phyloP scores from a whole-genome alignment of 2,329 filamentous ascomycete genomes.

The Ambrosiella xylebori region DNA sequence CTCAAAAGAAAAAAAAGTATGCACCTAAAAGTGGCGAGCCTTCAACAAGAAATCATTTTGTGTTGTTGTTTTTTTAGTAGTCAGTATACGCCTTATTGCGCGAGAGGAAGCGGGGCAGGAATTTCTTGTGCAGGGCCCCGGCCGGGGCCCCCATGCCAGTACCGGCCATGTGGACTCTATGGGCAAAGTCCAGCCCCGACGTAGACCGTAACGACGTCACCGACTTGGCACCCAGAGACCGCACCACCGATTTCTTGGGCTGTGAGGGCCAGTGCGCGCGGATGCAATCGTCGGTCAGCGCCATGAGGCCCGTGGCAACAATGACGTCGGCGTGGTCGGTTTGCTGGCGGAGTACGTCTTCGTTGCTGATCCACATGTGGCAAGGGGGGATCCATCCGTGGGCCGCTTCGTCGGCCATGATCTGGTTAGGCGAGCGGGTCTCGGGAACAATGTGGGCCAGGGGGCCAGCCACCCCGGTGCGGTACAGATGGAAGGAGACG shows the following conservation, averaged over 20 bases:
- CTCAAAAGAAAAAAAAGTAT: neutral
- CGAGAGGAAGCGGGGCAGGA: constrained; percentile 16
- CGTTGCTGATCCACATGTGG: constrained; percentile 77
- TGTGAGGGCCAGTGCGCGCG: constrained; percentile 44
- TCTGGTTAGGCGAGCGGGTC: constrained; percentile 52
- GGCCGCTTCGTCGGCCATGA: constrained; percentile 52
- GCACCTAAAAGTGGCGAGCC: too few relatives aligned
- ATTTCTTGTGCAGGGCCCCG: constrained; percentile 15
- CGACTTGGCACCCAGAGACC: neutral
- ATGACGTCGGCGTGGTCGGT: constrained; percentile 81
- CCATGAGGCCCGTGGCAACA: constrained; percentile 73
- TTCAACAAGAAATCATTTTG: too few relatives aligned
- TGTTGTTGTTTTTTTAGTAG: neutral
- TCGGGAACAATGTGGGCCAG: constrained; percentile 79
- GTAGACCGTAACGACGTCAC: neutral
- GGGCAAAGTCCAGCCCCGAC: neutral
- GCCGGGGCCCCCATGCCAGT: neutral
- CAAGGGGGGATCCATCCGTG: constrained; percentile 85
- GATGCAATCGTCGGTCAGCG: constrained; percentile 83
- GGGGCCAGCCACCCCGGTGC: constrained; percentile 41
- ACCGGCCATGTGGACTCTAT: neutral
- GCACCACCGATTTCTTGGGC: neutral
- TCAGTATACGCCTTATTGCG: neutral
- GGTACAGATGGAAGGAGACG: constrained; percentile 65
- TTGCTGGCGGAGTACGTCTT: constrained; percentile 46